phyloP scores from a whole-genome alignment of 768 basidiomycete genomes.

The Boletus rex-veris region DNA sequence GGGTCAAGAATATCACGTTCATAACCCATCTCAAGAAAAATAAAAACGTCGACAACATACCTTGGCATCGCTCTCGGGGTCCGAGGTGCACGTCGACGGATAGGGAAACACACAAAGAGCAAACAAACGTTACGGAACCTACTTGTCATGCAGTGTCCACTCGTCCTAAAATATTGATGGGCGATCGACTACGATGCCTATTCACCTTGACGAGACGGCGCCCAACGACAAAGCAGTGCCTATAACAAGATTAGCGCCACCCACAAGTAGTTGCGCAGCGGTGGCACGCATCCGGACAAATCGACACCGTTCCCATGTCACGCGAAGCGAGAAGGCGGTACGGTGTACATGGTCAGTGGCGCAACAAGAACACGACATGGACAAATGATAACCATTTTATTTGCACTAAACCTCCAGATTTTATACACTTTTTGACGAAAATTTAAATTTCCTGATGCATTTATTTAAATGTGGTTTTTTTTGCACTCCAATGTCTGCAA shows the following conservation, averaged over 20 bases:
- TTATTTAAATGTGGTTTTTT: too few species aligned
- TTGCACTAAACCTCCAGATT: too few species aligned
- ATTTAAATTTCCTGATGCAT: too few species aligned
- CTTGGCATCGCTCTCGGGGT: neutral
- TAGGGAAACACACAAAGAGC: neutral
- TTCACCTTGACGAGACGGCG: too few species aligned
- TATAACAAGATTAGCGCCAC: neutral
- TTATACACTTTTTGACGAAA: too few species aligned
- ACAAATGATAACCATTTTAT: too few species aligned
- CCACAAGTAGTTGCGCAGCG: neutral
- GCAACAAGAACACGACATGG: neutral
- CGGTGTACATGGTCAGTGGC: neutral
- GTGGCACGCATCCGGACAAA: neutral
- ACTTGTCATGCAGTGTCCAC: neutral
- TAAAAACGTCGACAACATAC: neutral
- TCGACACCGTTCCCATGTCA: neutral
- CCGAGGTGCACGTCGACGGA: constrained; percentile 4
- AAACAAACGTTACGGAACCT: neutral
- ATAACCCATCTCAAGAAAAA: neutral
- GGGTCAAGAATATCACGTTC: too few species aligned
- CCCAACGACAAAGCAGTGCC: neutral
- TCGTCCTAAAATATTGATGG: neutral
- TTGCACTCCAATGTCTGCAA: too few species aligned
- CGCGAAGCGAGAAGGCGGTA: constrained; percentile 4
- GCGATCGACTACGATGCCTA: neutral